Conservation (phyloP, 257 asterid species). For the Solanum etuberosum region DNA sequence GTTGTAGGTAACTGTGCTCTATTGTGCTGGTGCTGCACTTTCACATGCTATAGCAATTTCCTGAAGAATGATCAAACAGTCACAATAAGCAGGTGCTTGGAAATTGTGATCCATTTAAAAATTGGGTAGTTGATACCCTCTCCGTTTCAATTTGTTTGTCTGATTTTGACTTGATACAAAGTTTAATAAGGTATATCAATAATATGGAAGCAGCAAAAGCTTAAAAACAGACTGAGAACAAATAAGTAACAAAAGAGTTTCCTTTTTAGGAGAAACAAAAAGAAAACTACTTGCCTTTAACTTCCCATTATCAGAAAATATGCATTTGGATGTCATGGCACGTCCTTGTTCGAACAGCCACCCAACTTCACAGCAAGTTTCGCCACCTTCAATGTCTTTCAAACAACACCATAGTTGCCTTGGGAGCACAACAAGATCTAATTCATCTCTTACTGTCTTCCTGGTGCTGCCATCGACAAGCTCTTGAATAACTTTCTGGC, state of each 20-base stretch:
- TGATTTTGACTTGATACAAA: neutral
- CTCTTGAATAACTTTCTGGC: conserved; percentile 35
- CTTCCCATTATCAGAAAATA: conserved; percentile 32
- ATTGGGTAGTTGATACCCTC: neutral
- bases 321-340: conserved; percentile 61
- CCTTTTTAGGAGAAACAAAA: neutral
- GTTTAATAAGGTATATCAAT: neutral
- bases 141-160: neutral
- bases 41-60: conserved; percentile 18
- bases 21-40: neutral
- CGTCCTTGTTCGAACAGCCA: conserved; percentile 63
- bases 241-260: neutral
- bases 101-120: neutral
- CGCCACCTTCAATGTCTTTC: conserved; percentile 11
- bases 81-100: neutral
- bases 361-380: conserved; percentile 59
- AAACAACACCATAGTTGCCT: conserved; percentile 75
- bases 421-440: conserved; percentile 50
- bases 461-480: conserved; percentile 18
- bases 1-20: neutral
- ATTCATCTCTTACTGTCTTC: conserved; percentile 32
- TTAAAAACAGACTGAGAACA: neutral
- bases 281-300: conserved; percentile 37
- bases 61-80: conserved; percentile 2
- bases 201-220: neutral